Evolutionary conservation across 169 alveolate genomes (phyloP), one percentile per base, ranked within the genome.

Genomic region (Cryptosporidium viatorum): DNA sequence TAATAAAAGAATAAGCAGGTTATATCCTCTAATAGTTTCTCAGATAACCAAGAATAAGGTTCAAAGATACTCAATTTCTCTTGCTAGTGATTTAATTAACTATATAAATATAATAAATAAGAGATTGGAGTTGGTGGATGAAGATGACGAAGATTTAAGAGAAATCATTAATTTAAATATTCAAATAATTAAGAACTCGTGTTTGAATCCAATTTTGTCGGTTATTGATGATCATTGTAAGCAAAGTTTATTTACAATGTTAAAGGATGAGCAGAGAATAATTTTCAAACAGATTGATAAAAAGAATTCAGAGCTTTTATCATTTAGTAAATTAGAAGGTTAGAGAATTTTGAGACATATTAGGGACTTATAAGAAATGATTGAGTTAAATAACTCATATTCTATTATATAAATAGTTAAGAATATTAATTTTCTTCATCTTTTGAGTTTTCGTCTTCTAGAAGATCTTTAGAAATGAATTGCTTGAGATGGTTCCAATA

Each of bases 401-500:
- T 23, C 5, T 18, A 31, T 0, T 18, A 0, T 1, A 45, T 26
- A 3, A 29, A 23, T 48, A 51, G 48, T 29, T 52, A 71, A 12
- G 10, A 50, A 14, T 71, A 2, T 8, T 71, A 16, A 10, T 73
- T 69, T 39, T 37, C 37, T 9, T 59, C 65, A 2, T 37, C 50
- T 4, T 41, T 48, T 14, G 55, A 48, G 14, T 1, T 26, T 5
- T 80, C 73, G 4, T 35, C 18, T 12, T 26, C 29, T 18, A 80
- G 65, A 29, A 37, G 35, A 31, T 92, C 94, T 60, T 48, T 62
- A 12, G 91, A 75, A 35, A 92, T 91, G 74, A 92, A 92, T 29
- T 92, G 92, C 48, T 92, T 92, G 10, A 92, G 73, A 51, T 92
- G 84, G 29, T 92, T 37, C 94, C 94, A 92, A 73, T 85, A 55